These are phyloP conservation scores for Arthrobotrys sphaeroides DNA, from an alignment of 2,329 filamentous ascomycete species.

Conservation along the genomic window DNA sequence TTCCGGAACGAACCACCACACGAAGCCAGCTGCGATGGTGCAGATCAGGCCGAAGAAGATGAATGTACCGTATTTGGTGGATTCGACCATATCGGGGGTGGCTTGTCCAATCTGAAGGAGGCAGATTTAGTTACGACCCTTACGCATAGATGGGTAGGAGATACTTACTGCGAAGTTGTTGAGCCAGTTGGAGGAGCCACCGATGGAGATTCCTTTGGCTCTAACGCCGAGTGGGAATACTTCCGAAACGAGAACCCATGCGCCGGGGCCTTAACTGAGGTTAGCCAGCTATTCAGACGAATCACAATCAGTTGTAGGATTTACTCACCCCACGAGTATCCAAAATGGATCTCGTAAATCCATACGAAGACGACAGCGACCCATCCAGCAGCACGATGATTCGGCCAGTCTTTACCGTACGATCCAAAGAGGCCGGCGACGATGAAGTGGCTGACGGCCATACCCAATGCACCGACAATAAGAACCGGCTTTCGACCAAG, in stretches of 20 bases:
- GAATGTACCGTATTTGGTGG: slow-evolving; percentile 68
- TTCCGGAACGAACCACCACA: slow-evolving; percentile 68
- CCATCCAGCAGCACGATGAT: slow-evolving; percentile 67
- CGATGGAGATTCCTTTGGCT: slow-evolving; percentile 73
- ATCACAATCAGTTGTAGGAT: slow-evolving; percentile 52
- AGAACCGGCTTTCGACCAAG: slow-evolving; percentile 65
- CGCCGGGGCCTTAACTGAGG: neutral
- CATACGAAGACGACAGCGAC: slow-evolving; percentile 69
- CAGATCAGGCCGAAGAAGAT: slow-evolving; percentile 70
- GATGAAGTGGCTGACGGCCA: slow-evolving; percentile 65
- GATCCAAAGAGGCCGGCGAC: slow-evolving; percentile 68
- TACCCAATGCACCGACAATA: slow-evolving; percentile 63
- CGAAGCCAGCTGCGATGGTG: slow-evolving; percentile 65
- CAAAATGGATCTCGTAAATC: slow-evolving; percentile 72
- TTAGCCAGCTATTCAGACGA: slow-evolving; percentile 43
- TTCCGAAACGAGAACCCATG: slow-evolving; percentile 62
- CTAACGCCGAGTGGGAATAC: slow-evolving; percentile 72
- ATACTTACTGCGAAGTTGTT: slow-evolving; percentile 67
- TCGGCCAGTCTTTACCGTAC: slow-evolving; percentile 66
- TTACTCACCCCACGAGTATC: slow-evolving; percentile 67
- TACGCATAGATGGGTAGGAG: slow-evolving; percentile 55
- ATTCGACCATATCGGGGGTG: slow-evolving; percentile 71
- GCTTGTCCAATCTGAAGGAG: slow-evolving; percentile 67
- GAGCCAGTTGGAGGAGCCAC: slow-evolving; percentile 72
- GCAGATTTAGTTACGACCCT: neutral